Conservation (phyloP, 495 filamentous ascomycete genomes). For the Viridothelium virens region DNA sequence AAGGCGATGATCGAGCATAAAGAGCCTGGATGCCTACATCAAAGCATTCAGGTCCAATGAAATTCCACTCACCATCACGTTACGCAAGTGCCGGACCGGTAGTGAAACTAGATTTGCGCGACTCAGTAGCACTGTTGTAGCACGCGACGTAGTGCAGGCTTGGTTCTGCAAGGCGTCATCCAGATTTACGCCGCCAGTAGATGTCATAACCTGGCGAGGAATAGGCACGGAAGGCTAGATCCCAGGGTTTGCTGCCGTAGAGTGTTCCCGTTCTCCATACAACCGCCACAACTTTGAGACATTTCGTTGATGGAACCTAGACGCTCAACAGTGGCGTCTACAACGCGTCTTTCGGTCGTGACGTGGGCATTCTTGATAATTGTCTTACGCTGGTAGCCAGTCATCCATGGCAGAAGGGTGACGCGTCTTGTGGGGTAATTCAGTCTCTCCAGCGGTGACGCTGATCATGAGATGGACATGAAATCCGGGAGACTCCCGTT, state of each 20-base stretch:
- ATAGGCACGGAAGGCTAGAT: no score
- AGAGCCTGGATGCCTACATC: neutral
- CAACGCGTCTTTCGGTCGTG: neutral
- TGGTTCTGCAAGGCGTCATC: neutral
- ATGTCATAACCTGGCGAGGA: neutral
- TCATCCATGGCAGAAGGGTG: neutral
- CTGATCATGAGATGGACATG: neutral
- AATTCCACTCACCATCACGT: no score
- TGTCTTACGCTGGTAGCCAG: neutral
- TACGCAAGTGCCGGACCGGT: neutral
- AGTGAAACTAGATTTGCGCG: neutral
- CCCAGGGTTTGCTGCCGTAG: no score
- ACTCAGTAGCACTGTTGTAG: neutral
- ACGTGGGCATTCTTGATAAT: neutral
- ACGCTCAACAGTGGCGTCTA: neutral
- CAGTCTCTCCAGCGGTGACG: neutral
- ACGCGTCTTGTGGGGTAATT: neutral
- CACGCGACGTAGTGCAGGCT: neutral
- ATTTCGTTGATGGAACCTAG: neutral
- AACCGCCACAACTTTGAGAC: neutral
- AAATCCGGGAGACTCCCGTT: neutral
- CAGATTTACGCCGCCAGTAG: neutral
- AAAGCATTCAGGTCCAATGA: no score
- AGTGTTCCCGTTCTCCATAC: no score
- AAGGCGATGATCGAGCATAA: neutral